A percentile compares a stretch with the other conserved stretches of the same genome.
Conservation (phyloP, 2,329 filamentous ascomycete species). For the Apiospora rasikravindrae region DNA sequence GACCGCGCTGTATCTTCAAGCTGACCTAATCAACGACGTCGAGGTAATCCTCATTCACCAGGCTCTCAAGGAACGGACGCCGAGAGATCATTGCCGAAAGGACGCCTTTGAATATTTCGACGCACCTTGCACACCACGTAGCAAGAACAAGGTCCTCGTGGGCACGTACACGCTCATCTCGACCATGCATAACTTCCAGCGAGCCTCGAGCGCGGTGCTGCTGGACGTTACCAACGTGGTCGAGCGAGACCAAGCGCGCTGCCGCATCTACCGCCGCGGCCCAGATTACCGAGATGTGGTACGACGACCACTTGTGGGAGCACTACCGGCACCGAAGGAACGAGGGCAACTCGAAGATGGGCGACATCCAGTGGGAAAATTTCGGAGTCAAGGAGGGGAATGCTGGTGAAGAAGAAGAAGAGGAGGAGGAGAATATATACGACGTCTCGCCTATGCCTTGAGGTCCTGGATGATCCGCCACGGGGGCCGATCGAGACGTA, state of each 20-base stretch:
- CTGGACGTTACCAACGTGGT: neutral
- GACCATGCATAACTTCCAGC: neutral
- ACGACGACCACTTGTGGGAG: neutral
- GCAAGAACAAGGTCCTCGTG: neutral
- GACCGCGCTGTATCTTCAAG: neutral
- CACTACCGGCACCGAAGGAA: neutral
- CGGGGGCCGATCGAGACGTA: too few species aligned
- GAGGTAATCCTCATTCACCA: neutral
- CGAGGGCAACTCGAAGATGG: neutral
- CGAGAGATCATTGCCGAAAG: neutral
- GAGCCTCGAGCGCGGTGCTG: neutral
- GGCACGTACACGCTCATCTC: neutral
- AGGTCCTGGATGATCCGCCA: too few species aligned
- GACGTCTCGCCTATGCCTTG: too few species aligned
- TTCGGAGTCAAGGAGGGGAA: neutral
- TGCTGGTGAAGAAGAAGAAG: neutral
- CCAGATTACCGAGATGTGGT: neutral
- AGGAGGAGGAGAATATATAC: neutral
- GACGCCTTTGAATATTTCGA: neutral
- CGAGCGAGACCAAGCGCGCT: neutral
- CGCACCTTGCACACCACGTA: neutral
- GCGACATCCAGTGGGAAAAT: neutral
- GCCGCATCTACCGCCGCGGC: neutral
- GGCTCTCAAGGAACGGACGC: neutral
- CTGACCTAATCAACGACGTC: accelerated